Base-by-base conservation (phyloP, 495 filamentous ascomycete species). In the Patellaria atrata region DNA sequence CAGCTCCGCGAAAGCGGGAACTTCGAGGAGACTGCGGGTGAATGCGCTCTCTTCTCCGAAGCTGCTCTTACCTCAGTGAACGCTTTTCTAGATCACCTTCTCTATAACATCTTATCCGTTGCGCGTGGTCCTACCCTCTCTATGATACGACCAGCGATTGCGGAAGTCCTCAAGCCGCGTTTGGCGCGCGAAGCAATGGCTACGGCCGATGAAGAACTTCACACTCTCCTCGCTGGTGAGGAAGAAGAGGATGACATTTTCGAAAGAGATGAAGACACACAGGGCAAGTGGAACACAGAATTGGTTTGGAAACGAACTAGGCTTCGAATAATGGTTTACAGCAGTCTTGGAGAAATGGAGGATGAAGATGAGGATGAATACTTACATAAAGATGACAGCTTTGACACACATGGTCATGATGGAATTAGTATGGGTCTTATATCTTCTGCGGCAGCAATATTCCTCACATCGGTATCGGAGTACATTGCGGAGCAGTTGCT, bases 321-420 rank as follows among this genome's bases (percentile, higher is more conserved):
- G 31, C 59, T 99, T 36, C 73, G 89, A 35, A 89, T 86, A 51
- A 96, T 99, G 91, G 87, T 96, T 12, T 96, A 96, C 53, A 96
- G 83, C 5, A 84, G 85, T 8, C 61, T 99, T 10, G 91, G 91
- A 16, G 89, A 99, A 48, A 73, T 99, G 70, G 91, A 99, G 55
- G 86, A 94, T 58, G 83, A 94, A 46, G 91, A 96, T 33, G 89
- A 97, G 53, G 84, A 94, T 50, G 73, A 72, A 43, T 82, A 75
- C 44, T 79, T 84, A 46, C 66, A 77, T 29, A 67, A 77, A 44
- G 79, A 85, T 22, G 64, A 71, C 8, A 65, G 71, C 23, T 50
- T 51, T 29, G 47, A 53, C 46, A 61, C 65, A 20, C 39, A 59
- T 67, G 53, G 49, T 66, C 51, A 45, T 24, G 50, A 56, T 11